Evolutionary conservation across 148 eudicot genomes (phyloP), one percentile per base, ranked within the genome.

Genomic region (Fagopyrum homotropicum): DNA sequence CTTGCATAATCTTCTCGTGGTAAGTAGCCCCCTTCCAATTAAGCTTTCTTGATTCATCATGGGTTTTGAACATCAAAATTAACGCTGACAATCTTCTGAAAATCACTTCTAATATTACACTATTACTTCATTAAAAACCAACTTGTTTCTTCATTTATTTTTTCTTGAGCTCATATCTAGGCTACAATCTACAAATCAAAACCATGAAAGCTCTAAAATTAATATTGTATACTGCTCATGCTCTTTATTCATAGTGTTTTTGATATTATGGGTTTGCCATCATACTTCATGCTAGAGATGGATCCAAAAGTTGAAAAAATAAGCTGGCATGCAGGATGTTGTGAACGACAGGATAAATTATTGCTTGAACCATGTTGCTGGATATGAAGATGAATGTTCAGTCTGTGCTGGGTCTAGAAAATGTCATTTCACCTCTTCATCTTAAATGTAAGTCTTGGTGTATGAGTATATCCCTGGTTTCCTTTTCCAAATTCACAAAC

Each of bases 391-490:
- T 49, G 98, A 95, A 77, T 92, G 98, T 73, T 82, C 85, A 14
- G 85, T 89, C 30, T 95, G 97, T 86, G 91, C 87, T 26, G 98
- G 97, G 54, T 87, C 91, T 5, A 93, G 93, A 76, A 90, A 86
- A 85, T 95, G 98, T 69, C 87, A 75, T 72, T 70, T 90, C 30
- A 82, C 68, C 51, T 9, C 74, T 47, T 49, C 51, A 12, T 49
- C 74, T 72, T 46, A 22, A 26, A 46, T 17, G 35, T 47, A 72
- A 49, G 55, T 29, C 46, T 66, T 45, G 43, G 9, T 12, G n/a
- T 8, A 60, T 60, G 66, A 63, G 22, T 44, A 15, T 44, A 26
- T 48, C 73, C 52, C 45, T 6, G 69, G 45, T 63, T 63, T 9
- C 44, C 2, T 22, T n/a, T 57, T 55, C 16, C 17, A 51, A 51